These are phyloP conservation scores for Sequoiadendron giganteum DNA, from an alignment of 75 land plant species.

Conservation along the genomic window DNA sequence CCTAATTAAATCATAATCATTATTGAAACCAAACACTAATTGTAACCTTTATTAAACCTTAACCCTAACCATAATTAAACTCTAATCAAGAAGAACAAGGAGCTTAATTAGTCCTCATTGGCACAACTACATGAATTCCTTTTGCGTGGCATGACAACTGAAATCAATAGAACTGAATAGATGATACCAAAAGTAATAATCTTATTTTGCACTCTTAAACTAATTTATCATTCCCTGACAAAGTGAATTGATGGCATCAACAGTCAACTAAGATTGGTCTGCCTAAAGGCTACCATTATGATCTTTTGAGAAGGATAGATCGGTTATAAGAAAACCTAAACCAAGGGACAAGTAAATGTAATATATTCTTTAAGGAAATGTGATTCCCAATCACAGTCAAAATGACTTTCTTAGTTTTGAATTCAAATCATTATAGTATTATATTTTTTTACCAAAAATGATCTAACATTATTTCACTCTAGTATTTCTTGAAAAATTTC, in stretches of 20 bases:
- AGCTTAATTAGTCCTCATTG: background rate
- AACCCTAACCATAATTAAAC: too few species aligned
- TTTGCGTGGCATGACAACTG: constrained; percentile 3
- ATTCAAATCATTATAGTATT: background rate
- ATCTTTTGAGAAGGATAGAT: background rate
- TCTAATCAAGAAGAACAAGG: background rate
- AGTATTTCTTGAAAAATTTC: background rate
- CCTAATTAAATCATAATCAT: too few species aligned
- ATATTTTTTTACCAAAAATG: background rate
- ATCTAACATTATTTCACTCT: background rate
- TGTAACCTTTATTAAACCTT: too few species aligned
- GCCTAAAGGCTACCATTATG: background rate
- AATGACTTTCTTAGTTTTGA: background rate
- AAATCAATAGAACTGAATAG: background rate
- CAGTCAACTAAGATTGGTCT: background rate
- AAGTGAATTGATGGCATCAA: background rate
- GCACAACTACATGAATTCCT: background rate
- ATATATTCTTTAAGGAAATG: background rate
- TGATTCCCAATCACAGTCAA: background rate
- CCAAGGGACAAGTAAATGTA: background rate
- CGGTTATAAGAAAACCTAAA: background rate
- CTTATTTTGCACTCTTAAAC: background rate
- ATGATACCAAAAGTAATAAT: background rate
- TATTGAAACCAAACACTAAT: too few species aligned
- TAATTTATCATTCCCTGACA: background rate